Evolutionary conservation across 2,329 filamentous ascomycete genomes (phyloP), one percentile per base, ranked within the genome.

Genomic region (Pseudocercospora fuligena): DNA sequence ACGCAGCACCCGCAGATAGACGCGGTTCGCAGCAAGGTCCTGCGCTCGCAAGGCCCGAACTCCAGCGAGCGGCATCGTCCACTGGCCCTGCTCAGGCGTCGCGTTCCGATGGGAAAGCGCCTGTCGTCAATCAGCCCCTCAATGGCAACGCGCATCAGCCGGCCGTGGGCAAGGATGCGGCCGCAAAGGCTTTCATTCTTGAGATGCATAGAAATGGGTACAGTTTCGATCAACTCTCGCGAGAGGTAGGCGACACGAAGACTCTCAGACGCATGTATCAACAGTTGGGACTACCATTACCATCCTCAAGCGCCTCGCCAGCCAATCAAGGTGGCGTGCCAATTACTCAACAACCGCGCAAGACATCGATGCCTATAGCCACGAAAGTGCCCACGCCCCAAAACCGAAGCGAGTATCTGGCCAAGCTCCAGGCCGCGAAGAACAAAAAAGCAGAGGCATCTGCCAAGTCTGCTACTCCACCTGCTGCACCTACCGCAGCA

Each of bases 321-420:
- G 47, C 59, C 2, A 36, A 36, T 40, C 56, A 23, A 27, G 19
- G 19, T 14, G 56, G 56, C 31, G 56, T 58, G 31, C 6, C 66
- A 40, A 31, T 53, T 16, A 27, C 36, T 21, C 51, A 61, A 31
- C 60, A 43, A 23, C 54, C 64, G 47, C 56, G 60, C 11, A 66
- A 65, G 19, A 31, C 54, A 43, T 67, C 68, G 4, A 47, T 75
- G 40, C 76, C 74, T 19, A 51, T 69, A 72, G 23, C 70, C 64
- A 21, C 46, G 61, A 47, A 61, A 68, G 33, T 25, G 64, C 19
- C 29, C 65, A 69, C 63, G 9, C 66, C 71, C 27, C 59, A 91
- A 69, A 88, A 91, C 73, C 86, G 92, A 23, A 92, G 92, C 72
- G 91, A 93, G 70, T 88, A 92, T 49, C 92, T 94, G 66, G 91